Conservation (phyloP, 345 rosid genomes). For the Raphanus raphanistrum region DNA sequence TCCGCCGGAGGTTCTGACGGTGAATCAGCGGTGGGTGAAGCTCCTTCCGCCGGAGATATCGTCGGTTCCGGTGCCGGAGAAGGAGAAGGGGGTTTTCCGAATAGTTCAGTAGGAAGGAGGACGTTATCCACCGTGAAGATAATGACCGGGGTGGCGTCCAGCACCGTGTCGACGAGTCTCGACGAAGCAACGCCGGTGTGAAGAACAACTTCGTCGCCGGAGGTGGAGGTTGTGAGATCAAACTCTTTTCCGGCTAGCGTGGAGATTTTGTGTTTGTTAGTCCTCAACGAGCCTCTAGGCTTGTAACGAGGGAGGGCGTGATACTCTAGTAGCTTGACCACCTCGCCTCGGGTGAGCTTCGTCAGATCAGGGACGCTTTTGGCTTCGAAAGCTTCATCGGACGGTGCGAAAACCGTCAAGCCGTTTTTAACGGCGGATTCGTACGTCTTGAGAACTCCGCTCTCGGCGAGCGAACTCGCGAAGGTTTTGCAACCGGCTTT, state of each 20-base stretch:
- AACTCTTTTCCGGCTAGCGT: constrained; percentile 75
- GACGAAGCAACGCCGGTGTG: constrained; percentile 72
- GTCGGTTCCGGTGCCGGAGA: constrained; percentile 75
- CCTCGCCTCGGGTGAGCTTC: constrained; percentile 67
- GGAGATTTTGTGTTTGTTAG: constrained; percentile 50
- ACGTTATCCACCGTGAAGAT: constrained; percentile 75
- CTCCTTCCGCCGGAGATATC: constrained; percentile 46
- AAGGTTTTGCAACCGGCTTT: constrained; percentile 90
- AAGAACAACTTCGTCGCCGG: constrained; percentile 76
- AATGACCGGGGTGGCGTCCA: constrained; percentile 71
- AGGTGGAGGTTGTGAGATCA: constrained; percentile 54
- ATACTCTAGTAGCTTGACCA: constrained; percentile 70
- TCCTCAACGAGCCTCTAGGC: constrained; percentile 71
- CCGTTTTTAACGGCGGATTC: constrained; percentile 68
- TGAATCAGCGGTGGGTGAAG: constrained; percentile 65
- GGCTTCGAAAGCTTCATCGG: constrained; percentile 85
- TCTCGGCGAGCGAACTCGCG: constrained; percentile 52
- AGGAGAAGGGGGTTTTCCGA: constrained; percentile 52
- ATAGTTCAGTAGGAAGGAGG: constrained; percentile 68
- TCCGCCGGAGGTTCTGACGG: constrained; percentile 77
- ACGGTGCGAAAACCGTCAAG: constrained; percentile 80
- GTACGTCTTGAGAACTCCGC: constrained; percentile 79
- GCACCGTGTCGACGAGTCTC: constrained; percentile 63
- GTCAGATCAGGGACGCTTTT: constrained; percentile 63
- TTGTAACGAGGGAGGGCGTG: constrained; percentile 65